Conservation (phyloP, 192 early-diverging fungal genomes). For the Gaertneriomyces sp. region DNA sequence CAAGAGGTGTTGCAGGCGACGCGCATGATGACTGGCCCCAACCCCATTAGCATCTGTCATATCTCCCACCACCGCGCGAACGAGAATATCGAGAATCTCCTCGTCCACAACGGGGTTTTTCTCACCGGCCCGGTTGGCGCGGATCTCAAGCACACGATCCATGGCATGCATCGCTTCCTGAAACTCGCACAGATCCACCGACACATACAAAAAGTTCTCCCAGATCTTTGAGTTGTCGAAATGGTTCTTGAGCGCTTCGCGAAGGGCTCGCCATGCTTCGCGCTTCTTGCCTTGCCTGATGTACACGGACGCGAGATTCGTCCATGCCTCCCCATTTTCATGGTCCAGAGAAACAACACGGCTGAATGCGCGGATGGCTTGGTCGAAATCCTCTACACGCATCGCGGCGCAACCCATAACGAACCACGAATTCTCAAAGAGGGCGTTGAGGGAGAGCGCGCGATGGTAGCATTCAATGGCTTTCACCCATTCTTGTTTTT, state of each 20-base stretch:
- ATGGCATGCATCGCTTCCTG: slow-evolving; percentile 81
- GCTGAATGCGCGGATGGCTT: slow-evolving; percentile 70
- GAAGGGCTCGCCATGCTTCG: slow-evolving; percentile 80
- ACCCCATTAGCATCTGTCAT: slow-evolving; percentile 13
- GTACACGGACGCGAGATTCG: slow-evolving; percentile 86
- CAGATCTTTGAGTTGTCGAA: slow-evolving; percentile 88
- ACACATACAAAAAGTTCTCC: slow-evolving; percentile 84
- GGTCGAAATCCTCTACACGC: slow-evolving; percentile 71
- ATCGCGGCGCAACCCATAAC: slow-evolving; percentile 91
- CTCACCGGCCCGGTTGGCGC: slow-evolving; percentile 60
- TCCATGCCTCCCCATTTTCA: slow-evolving; percentile 92
- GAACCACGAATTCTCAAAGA: slow-evolving; percentile 97
- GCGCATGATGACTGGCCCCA: slow-evolving; percentile 38
- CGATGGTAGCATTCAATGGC: slow-evolving; percentile 71
- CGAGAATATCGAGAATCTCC: slow-evolving; percentile 71
- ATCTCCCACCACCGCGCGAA: slow-evolving; percentile 54
- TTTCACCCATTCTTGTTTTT: slow-evolving; percentile 55
- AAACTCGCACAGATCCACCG: slow-evolving; percentile 75
- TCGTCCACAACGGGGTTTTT: slow-evolving; percentile 73
- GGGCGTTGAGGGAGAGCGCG: slow-evolving; percentile 87
- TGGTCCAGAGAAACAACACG: slow-evolving; percentile 67
- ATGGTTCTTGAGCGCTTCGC: slow-evolving; percentile 75
- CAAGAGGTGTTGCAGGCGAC: slow-evolving; percentile 61
- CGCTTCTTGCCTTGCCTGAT: slow-evolving; percentile 64
- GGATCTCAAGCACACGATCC: slow-evolving; percentile 72